Conservation (phyloP, 345 rosid species). For the Geranium brycei region DNA sequence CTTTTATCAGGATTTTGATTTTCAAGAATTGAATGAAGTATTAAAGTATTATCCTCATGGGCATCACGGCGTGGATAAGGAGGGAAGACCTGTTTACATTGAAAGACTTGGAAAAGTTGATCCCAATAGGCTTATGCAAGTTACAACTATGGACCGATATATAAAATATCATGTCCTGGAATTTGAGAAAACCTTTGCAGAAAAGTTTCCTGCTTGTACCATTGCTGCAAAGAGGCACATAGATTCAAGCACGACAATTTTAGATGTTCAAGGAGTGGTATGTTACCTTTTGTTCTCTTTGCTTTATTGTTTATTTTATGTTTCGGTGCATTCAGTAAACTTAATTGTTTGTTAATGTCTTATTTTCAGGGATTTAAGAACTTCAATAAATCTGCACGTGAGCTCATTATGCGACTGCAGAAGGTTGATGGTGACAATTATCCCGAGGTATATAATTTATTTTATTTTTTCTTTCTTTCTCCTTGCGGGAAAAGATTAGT, state of each 20-base stretch:
- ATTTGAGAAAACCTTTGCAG: conserved; percentile 67
- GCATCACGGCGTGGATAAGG: conserved; percentile 95
- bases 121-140: conserved; percentile 74
- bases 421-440: conserved; percentile 95
- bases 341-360: conserved; percentile 1
- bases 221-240: conserved; percentile 86
- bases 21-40: conserved; percentile 69
- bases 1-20: conserved; percentile 68
- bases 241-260: conserved; percentile 89
- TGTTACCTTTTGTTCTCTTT: conserved; percentile 10
- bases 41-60: conserved; percentile 77
- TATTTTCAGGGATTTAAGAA: conserved; percentile 67
- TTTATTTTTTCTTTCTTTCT: conserved; percentile 7
- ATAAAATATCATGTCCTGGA: conserved; percentile 81
- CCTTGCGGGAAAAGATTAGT: neutral
- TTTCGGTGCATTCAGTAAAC: neutral
- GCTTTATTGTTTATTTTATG: neutral
- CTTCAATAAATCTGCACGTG: conserved; percentile 86
- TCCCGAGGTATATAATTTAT: conserved; percentile 56
- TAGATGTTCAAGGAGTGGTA: conserved; percentile 99
- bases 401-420: conserved; percentile 76
- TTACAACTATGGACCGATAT: conserved; percentile 74
- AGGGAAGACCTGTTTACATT: conserved; percentile 85
- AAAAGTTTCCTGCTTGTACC: conserved; percentile 89
- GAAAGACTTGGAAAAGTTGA: conserved; percentile 95